Base-by-base conservation (phyloP, 2,329 filamentous ascomycete genomes). In the Raffaelea deltoideospora region DNA sequence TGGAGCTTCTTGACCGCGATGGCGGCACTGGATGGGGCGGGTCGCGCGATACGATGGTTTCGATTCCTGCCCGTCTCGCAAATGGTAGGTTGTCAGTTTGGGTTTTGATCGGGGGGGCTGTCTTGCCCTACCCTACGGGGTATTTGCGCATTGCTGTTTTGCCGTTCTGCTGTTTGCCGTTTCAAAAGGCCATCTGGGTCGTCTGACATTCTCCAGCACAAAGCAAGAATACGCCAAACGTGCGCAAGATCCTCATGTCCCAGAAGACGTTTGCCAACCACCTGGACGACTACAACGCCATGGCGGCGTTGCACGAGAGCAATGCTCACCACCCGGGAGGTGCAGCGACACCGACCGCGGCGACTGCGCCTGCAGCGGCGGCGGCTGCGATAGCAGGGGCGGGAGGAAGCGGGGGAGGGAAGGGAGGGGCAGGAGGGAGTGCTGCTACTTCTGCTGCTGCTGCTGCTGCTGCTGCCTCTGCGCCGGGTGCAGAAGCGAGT, bases 231-330 rank as follows among this genome's bases (percentile, higher is more conserved):
- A 83, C 79, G 7, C 65, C 73, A 26, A 76, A 73, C 45, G 79
- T 85, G 20, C 73, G 82, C 47, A 79, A 78, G 57, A 85, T 90
- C 43, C 63, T 90, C 38, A 74, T 78, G 45, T 84, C 78, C 20
- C 79, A 85, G 51, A 85, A 88, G 60, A 85, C 80, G 3, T 88
- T 88, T 54, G 73, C 75, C 43, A 86, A 90, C 58, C 78, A 88
- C 53, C 67, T 88, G 33, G 79, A 83, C 47, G 83, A 90, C 53
- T 84, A 79, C 53, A 68, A 81, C 47, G 82, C 82, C 9, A 60
- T 74, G 47, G 62, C 65, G 41, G 58, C 61, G n/a, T 58, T 60
- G 22, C 53, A 55, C 34, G 60, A 60, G 38, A 55, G 50, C 39
- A 55, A 43, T n/a, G n/a, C n/a, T 48, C 40, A 50, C 13, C 22